A percentile compares a stretch with the other conserved stretches of the same genome.
Evolutionary conservation across 2,329 filamentous ascomycete species (phyloP).

Genomic region (Bipolaris sorokiniana): DNA sequence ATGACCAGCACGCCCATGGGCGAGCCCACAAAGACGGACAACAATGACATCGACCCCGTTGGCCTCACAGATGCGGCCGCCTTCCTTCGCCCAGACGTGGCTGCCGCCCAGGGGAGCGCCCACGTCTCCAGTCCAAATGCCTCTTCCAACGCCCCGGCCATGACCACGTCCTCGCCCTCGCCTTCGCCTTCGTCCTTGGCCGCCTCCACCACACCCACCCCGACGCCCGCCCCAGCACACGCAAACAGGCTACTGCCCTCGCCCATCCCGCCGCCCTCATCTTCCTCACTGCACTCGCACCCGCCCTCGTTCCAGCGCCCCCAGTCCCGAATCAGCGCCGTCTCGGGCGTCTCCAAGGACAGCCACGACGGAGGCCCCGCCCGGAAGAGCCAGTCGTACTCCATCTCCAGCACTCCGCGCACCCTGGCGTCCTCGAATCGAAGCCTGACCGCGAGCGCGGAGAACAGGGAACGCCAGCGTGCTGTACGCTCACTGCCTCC

Average conservation of each 20-base stretch:
- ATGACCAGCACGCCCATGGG: constrained; percentile 42
- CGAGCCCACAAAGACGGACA: constrained; percentile 37
- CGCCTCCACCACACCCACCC: neutral
- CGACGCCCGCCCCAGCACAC: constrained; percentile 1
- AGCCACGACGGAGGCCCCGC: constrained; percentile 34
- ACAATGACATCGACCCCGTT: constrained; percentile 24
- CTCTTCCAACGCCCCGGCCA: neutral
- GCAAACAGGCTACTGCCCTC: constrained; percentile 40
- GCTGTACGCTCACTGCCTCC: constrained; percentile 46
- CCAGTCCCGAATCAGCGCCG: constrained; percentile 39
- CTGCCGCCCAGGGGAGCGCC: constrained; percentile 10
- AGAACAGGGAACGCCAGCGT: constrained; percentile 44
- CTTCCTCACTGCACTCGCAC: constrained; percentile 37
- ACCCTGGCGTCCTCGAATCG: constrained; percentile 46
- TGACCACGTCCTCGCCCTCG: neutral
- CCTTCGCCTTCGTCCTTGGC: constrained; percentile 10
- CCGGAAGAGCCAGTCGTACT: constrained; percentile 43
- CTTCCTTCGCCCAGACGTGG: constrained; percentile 30
- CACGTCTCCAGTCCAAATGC: neutral
- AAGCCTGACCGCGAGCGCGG: constrained; percentile 34
- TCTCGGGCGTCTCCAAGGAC: constrained; percentile 34
- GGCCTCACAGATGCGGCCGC: constrained; percentile 5
- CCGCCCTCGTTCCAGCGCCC: constrained; percentile 41
- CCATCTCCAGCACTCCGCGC: constrained; percentile 45
- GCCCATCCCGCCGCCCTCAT: constrained; percentile 39